Conservation (phyloP, 306 rosid species). For the Neltuma alba region DNA sequence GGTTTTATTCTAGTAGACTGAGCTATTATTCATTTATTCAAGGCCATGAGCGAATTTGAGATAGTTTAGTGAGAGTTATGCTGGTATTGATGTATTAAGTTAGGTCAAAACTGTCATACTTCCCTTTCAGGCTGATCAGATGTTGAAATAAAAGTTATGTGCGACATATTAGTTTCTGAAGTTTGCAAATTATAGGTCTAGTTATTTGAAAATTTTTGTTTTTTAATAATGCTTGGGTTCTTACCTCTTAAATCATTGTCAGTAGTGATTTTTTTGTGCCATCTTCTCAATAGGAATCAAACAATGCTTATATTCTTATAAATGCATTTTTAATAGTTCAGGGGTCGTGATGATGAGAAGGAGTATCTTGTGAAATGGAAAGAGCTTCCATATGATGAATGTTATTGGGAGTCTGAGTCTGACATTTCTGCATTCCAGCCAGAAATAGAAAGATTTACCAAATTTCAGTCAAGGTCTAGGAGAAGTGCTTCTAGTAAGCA, state of each 20-base stretch:
- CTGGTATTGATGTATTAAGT: constrained; percentile 13
- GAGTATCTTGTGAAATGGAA: constrained; percentile 95
- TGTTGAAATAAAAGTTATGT: constrained; percentile 16
- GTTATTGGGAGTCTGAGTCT: constrained; percentile 89
- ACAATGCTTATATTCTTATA: constrained; percentile 30
- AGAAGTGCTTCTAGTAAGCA: constrained; percentile 65
- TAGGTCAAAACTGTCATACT: constrained; percentile 22
- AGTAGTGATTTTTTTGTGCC: constrained; percentile 4
- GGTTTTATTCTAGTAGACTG: constrained; percentile 15
- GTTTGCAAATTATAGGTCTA: not conserved
- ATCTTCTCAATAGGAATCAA: not conserved
- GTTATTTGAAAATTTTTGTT: not conserved
- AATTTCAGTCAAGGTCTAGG: constrained; percentile 66
- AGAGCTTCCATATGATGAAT: constrained; percentile 94
- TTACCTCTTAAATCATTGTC: not conserved
- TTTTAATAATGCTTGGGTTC: not conserved
- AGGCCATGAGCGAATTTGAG: constrained; percentile 22
- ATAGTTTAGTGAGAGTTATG: constrained; percentile 20
- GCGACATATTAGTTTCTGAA: constrained; percentile 24
- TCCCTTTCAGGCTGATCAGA: constrained; percentile 15
- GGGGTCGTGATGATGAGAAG: constrained; percentile 76
- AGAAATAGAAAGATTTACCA: constrained; percentile 84
- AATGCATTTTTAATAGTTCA: constrained; percentile 49
- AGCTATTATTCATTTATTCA: constrained; percentile 19
- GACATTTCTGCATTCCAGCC: constrained; percentile 95